These are phyloP conservation scores for Myochromella boudieri DNA, from an alignment of 768 basidiomycete species.

Conservation along the genomic window DNA sequence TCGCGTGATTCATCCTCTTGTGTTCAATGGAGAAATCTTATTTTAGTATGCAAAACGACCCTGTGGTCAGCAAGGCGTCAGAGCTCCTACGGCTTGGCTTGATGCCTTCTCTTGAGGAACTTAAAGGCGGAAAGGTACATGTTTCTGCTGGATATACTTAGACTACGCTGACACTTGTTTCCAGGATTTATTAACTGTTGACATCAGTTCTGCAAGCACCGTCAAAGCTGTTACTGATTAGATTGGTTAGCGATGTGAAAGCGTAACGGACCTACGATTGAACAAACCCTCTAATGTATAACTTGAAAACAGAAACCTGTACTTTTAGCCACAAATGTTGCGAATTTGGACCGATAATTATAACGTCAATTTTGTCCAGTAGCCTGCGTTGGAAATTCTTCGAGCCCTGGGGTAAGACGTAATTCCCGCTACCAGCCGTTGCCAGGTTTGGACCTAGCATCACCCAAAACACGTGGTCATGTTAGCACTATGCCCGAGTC, in stretches of 20 bases:
- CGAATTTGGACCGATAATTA: too few species aligned
- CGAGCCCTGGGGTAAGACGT: too few species aligned
- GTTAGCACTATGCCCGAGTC: too few species aligned
- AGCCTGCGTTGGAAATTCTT: too few species aligned
- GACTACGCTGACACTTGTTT: background rate
- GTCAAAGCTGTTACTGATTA: slow-evolving; percentile 2
- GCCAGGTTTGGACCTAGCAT: too few species aligned
- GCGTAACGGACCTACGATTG: too few species aligned
- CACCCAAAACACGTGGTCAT: too few species aligned
- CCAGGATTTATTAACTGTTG: slow-evolving; percentile 41
- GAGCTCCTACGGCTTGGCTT: slow-evolving; percentile 75
- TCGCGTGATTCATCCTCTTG: background rate
- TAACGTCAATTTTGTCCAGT: too few species aligned
- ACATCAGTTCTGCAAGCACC: slow-evolving; percentile 32
- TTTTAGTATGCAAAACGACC: slow-evolving; percentile 77
- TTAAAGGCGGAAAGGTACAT: slow-evolving; percentile 70
- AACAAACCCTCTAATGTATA: too few species aligned
- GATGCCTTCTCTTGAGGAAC: slow-evolving; percentile 77
- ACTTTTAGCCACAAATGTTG: too few species aligned
- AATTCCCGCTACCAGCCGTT: too few species aligned
- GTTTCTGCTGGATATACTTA: background rate
- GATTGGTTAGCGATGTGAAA: background rate
- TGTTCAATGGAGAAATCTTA: background rate
- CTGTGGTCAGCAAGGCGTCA: slow-evolving; percentile 73
- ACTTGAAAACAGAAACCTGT: too few species aligned